Percentiles rank a stretch among this genome's conserved stretches.
phyloP scores from a whole-genome alignment of 2,329 filamentous ascomycete genomes.

The Alternaria sp. region DNA sequence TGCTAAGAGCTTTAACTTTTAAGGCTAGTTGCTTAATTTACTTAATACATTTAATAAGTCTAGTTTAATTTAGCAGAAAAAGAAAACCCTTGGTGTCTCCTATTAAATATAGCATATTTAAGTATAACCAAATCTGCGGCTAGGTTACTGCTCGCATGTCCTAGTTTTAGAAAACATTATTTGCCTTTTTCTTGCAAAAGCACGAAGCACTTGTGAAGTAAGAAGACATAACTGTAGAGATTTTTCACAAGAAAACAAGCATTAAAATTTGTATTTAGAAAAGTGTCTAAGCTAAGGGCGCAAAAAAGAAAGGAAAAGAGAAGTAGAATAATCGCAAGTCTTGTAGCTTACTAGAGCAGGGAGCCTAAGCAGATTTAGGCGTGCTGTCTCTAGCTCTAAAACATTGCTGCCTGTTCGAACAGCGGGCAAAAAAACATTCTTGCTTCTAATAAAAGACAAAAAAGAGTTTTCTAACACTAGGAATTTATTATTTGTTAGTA shows the following conservation, averaged over 20 bases:
- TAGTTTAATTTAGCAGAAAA: neutral
- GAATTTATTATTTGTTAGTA: too few relatives aligned
- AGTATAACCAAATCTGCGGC: neutral
- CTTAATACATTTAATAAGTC: neutral
- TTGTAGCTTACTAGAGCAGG: too few relatives aligned
- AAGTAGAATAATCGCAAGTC: too few relatives aligned
- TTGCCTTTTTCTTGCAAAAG: neutral
- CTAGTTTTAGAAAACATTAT: neutral
- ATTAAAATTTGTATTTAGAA: too few relatives aligned
- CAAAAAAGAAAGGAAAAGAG: too few relatives aligned
- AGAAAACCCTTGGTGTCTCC: neutral
- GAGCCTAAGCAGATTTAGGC: too few relatives aligned
- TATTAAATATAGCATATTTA: neutral
- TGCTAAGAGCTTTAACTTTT: neutral
- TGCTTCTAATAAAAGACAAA: neutral
- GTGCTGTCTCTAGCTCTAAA: neutral
- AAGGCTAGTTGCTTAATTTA: neutral
- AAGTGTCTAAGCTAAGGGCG: too few relatives aligned
- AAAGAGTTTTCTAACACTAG: constrained; percentile 18
- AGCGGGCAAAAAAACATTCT: neutral
- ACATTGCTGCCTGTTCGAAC: too few relatives aligned
- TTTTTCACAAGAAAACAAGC: too few relatives aligned
- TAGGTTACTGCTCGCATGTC: neutral
- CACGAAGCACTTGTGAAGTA: too few relatives aligned
- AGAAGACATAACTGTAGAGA: too few relatives aligned